A percentile compares a stretch with the other conserved stretches of the same genome.
Evolutionary conservation across 108 stramenopile species (phyloP).

Genomic region (Discostella pseudostelligera): DNA sequence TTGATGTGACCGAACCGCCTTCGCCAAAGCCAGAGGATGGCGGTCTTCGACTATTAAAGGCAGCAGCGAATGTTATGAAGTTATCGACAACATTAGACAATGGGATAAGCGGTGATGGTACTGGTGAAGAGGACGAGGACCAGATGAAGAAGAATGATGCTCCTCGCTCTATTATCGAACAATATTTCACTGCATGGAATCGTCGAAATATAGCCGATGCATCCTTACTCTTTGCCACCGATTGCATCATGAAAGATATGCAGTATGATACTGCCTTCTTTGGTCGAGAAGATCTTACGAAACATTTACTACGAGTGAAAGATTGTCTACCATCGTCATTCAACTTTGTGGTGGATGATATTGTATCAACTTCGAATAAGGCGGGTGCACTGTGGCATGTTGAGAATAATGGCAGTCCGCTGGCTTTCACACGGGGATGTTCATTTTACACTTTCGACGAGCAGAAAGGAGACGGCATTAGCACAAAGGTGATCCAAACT

Average conservation of each 20-base stretch:
- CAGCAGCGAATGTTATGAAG: conserved; percentile 31
- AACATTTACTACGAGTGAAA: conserved; percentile 53
- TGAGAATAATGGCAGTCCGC: conserved; percentile 60
- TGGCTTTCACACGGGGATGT: conserved; percentile 75
- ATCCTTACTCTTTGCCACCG: conserved; percentile 50
- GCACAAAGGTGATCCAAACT: conserved; percentile 44
- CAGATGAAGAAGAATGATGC: conserved; percentile 1
- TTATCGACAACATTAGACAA: background rate
- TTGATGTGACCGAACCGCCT: conserved; percentile 37
- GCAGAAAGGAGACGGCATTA: conserved; percentile 23
- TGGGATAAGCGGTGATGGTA: too few relatives aligned
- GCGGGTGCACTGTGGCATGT: conserved; percentile 75
- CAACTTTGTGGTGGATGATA: conserved; percentile 66
- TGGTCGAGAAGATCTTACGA: conserved; percentile 48
- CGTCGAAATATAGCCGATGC: conserved; percentile 69
- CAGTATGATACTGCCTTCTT: conserved; percentile 70
- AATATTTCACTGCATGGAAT: conserved; percentile 81
- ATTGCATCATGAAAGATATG: conserved; percentile 49
- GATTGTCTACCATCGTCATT: conserved; percentile 63
- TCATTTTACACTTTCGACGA: conserved; percentile 63
- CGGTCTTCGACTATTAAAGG: conserved; percentile 35
- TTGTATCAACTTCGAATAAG: conserved; percentile 30
- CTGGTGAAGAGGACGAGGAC: background rate
- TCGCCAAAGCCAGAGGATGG: conserved; percentile 37
- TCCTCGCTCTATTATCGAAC: conserved; percentile 29